phyloP scores from a whole-genome alignment of 129 eudicot genomes.

The Glebionis coronaria region DNA sequence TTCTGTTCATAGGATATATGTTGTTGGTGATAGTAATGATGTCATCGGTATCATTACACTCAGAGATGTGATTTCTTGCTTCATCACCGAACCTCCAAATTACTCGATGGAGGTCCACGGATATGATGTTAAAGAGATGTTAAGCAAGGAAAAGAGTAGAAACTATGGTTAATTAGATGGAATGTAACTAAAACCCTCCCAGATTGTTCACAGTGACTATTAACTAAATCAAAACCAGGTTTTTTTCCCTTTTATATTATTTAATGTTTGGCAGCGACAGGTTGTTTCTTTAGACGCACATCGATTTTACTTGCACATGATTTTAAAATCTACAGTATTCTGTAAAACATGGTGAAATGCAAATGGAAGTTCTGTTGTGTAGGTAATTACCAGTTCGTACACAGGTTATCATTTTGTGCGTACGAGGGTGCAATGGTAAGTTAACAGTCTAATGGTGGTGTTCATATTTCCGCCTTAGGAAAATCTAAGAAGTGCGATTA shows the following conservation, averaged over 20 bases:
- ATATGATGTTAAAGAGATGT: conserved; percentile 44
- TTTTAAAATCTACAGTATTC: too few species aligned
- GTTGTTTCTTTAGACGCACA: too few species aligned
- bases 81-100: conserved; percentile 78
- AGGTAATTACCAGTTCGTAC: too few species aligned
- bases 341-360: too few species aligned
- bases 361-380: too few species aligned
- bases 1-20: conserved; percentile 79
- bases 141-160: conserved; percentile 37
- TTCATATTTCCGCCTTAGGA: too few species aligned
- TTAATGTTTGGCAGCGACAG: too few species aligned
- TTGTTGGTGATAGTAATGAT: conserved; percentile 34
- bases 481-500: too few species aligned
- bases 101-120: conserved; percentile 65
- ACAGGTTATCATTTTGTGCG: too few species aligned
- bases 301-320: too few species aligned
- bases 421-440: too few species aligned
- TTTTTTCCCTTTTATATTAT: neutral
- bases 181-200: conserved; percentile 16
- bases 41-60: conserved; percentile 78
- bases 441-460: too few species aligned
- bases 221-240: neutral
- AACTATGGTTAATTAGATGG: conserved; percentile 26
- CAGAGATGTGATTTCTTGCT: conserved; percentile 90
- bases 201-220: conserved; percentile 11